Percentiles rank a stretch among this genome's conserved stretches.
These are phyloP conservation scores for Xylaria telfairii DNA, from an alignment of 495 filamentous ascomycete genomes.

Conservation along the genomic window DNA sequence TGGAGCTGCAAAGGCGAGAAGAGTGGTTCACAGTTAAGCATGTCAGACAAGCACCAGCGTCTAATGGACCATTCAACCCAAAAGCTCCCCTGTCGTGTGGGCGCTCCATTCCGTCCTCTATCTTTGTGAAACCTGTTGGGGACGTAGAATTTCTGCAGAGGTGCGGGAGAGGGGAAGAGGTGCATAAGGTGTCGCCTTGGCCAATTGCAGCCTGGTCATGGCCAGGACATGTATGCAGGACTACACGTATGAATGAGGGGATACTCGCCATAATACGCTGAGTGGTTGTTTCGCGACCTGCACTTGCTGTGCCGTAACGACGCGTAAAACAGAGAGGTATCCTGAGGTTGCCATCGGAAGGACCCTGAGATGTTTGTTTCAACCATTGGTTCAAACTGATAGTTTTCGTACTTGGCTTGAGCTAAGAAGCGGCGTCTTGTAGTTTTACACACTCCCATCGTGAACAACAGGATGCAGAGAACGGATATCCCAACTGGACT, in stretches of 20 bases:
- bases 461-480: not conserved
- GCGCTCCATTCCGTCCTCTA: not conserved
- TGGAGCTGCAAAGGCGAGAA: not conserved
- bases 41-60: slow-evolving; percentile 15
- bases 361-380: not conserved
- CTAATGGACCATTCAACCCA: slow-evolving; percentile 19
- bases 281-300: slow-evolving; percentile 2
- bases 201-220: slow-evolving; percentile 17
- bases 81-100: not conserved
- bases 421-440: not conserved
- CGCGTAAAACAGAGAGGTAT: slow-evolving; percentile 7
- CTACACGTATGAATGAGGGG: not conserved
- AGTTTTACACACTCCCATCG: not conserved
- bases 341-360: not conserved
- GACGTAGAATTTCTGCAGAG: slow-evolving; percentile 3
- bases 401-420: not conserved
- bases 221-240: slow-evolving; percentile 4
- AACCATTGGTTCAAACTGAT: not conserved
- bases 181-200: slow-evolving; percentile 10
- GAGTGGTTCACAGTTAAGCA: not conserved
- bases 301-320: slow-evolving; percentile 21
- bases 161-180: slow-evolving; percentile 1
- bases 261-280: not conserved
- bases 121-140: slow-evolving; percentile 6
- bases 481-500: not conserved